These are phyloP conservation scores for Nannochloropsis salina DNA, from an alignment of 108 stramenopile species.

Conservation along the genomic window DNA sequence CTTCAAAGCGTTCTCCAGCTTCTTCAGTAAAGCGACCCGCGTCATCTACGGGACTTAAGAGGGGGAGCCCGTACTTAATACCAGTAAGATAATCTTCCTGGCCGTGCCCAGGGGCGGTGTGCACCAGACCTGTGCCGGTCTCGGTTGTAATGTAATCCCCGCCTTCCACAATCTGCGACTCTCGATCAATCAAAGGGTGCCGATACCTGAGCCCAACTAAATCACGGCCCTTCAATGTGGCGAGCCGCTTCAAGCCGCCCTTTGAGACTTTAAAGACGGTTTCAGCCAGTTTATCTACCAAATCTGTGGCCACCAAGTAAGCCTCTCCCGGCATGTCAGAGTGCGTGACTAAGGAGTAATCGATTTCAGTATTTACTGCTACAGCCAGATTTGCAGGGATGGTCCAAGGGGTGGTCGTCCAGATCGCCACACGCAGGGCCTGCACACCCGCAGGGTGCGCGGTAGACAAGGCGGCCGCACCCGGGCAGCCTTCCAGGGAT, in stretches of 20 bases:
- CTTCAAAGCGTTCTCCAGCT: constrained; percentile 73
- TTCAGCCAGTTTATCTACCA: constrained; percentile 65
- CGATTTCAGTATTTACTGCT: constrained; percentile 79
- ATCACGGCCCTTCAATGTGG: background rate
- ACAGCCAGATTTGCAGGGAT: constrained; percentile 92
- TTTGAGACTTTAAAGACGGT: constrained; percentile 22
- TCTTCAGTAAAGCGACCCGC: constrained; percentile 85
- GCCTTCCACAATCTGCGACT: constrained; percentile 67
- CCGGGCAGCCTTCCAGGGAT: constrained; percentile 17
- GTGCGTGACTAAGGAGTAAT: constrained; percentile 76
- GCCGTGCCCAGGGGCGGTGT: constrained; percentile 98
- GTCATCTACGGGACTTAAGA: constrained; percentile 70
- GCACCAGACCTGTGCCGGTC: constrained; percentile 94
- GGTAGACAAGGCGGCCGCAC: background rate
- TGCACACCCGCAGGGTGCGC: background rate
- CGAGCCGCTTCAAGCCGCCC: background rate
- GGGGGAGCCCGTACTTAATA: constrained; percentile 46
- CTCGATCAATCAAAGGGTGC: constrained; percentile 47
- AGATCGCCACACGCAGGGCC: constrained; percentile 79
- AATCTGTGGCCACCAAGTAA: constrained; percentile 68
- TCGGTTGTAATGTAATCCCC: constrained; percentile 98
- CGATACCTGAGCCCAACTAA: constrained; percentile 26
- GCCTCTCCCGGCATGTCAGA: constrained; percentile 57
- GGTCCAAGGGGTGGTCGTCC: constrained; percentile 99
- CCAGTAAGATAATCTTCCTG: constrained; percentile 90